Evolutionary conservation across 495 filamentous ascomycete species (phyloP), one percentile per base, ranked within the genome.

Genomic region (Echria macrotheca): DNA sequence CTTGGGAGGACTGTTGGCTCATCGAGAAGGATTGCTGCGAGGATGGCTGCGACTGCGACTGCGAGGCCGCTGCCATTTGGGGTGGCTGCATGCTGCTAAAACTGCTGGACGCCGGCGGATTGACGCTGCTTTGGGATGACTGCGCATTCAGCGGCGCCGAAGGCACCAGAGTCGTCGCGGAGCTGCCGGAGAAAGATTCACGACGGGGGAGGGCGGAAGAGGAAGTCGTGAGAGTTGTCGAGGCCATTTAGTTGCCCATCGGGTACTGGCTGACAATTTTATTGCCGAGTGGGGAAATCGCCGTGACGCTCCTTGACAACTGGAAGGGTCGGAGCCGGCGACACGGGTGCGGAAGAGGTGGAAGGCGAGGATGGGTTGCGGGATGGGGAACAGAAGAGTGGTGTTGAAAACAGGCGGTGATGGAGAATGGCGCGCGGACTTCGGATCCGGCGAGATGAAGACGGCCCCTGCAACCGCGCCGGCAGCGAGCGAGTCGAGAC

Each of bases 1-100:
- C 50, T 46, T 70, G 69, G 4, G 66, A 67, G 7, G 62, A 64
- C 2, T 69, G 64, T 23, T 75, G 73, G 57, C 68, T 74, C 68
- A 74, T 70, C 45, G 69, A 62, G 40, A 74, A 75, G 32, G 72
- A 73, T n/a, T 74, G 73, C 21, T 75, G 72, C 0, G 73, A 72
- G 5, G 69, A 68, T 3, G 63, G 69, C 46, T 74, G 72, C 23
- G 71, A 69, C 49, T 73, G 71, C 42, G 7, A 6, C 68, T 62
- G 59, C 26, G 54, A 54, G 24, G 38, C 29, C 23, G 45, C 35
- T 10, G 44, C 57, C 26, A 56, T 52, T 38, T 58, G 60, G 22
- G 62, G 55, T 22, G 62, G 60, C 15, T 51, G 60, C 60, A 63
- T 61, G 9, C 6, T 53, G 35, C 14, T 26, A 5, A 48, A 48